A percentile compares a stretch with the other conserved stretches of the same genome.
Conservation (phyloP, 2,329 filamentous ascomycete genomes). For the Colletotrichum camelliae region DNA sequence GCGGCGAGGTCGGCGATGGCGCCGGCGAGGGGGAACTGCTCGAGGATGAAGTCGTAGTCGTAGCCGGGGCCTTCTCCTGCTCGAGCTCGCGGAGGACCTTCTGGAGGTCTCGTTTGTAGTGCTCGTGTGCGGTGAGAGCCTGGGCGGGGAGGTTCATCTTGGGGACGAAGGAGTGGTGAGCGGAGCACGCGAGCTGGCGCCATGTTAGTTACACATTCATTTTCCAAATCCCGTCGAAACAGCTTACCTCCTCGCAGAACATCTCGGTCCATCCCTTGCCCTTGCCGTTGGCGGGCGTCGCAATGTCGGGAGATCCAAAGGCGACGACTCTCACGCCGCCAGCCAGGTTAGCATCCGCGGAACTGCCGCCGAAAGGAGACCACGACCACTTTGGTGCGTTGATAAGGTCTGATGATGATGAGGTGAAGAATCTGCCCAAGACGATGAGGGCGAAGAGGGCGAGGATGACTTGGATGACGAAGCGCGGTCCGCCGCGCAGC, state of each 20-base stretch:
- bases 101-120: constrained; percentile 56
- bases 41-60: constrained; percentile 48
- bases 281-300: constrained; percentile 32
- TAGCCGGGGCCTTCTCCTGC: constrained; percentile 36
- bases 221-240: not conserved
- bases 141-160: constrained; percentile 48
- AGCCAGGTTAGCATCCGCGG: constrained; percentile 7
- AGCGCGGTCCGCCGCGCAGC: constrained; percentile 37
- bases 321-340: constrained; percentile 54
- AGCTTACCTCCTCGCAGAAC: constrained; percentile 51
- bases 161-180: constrained; percentile 52
- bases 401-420: not conserved
- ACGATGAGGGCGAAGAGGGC: constrained; percentile 26
- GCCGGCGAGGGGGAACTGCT: constrained; percentile 46
- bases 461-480: constrained; percentile 31
- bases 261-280: constrained; percentile 51
- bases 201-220: not conserved
- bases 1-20: constrained; percentile 45
- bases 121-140: constrained; percentile 55
- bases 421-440: constrained; percentile 31
- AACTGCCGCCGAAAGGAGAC: constrained; percentile 14
- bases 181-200: constrained; percentile 50
- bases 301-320: constrained; percentile 55
- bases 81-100: constrained; percentile 33
- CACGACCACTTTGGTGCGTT: constrained; percentile 3